Base-by-base conservation (phyloP, 352 stramenopile species). In the Globisporangium lucens region DNA sequence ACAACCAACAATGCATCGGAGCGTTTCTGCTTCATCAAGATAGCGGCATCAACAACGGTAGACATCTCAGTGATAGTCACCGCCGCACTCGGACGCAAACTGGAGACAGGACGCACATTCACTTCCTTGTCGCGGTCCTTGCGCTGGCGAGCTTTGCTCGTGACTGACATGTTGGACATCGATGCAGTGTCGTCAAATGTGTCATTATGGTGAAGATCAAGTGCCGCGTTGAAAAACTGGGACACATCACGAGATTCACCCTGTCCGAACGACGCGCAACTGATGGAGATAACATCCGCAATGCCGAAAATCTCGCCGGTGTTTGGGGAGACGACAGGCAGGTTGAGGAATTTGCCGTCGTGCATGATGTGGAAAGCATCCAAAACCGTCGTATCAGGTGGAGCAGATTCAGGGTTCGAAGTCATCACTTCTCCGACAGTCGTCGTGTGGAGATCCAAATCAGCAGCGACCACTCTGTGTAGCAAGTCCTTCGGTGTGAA, bases 311-410 rank as follows among this genome's bases (percentile, higher is more conserved):
- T 89, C 57, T 93, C 82, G 4, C 84, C 81, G 7, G 83, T 88
- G 7, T 82, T 69, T 8, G 74, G 73, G 49, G 82, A 83, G 72
- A 98, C 95, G 3, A 99, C 97, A 5, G 97, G 97, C 36, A 99
- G 70, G 62, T 98, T 98, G 27, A 99, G 76, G 72, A 99, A 99
- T 53, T 95, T 97, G 29, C 98, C 96, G 60, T 99, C 97, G 65
- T 99, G 96, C 96, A 99, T 99, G 57, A 98, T 98, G 75, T 99
- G 97, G 70, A 99, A 93, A 0, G 97, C 97, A 67, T 99, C 97
- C 12, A 99, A 71, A 12, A 99, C 90, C 0, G 95, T 98, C 7
- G 97, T 98, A 38, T 98, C 92, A 10, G 94, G 91, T 6, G 79
- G 76, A 13, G 97, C 96, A 3, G 89, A 91, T 69, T 99, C 97